Conservation (phyloP, 192 early-diverging fungal genomes). For the Coemansia sp. region DNA sequence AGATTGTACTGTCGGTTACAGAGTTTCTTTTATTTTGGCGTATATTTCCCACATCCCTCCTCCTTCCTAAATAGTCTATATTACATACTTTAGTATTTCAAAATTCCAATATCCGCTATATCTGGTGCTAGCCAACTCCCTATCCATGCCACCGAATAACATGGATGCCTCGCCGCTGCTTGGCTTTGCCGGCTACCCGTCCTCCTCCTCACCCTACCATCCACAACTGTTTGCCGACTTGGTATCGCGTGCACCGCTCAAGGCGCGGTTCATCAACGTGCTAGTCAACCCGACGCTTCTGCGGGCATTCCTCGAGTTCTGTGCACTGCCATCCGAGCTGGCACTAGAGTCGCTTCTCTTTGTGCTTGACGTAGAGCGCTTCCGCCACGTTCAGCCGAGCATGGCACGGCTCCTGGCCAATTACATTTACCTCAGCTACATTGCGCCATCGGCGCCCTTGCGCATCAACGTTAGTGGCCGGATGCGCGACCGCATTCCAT, state of each 20-base stretch:
- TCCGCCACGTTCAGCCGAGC: conserved; percentile 58
- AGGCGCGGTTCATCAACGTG: conserved; percentile 55
- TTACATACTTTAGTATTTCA: not conserved
- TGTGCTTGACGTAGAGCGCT: conserved; percentile 83
- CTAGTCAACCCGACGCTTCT: conserved; percentile 32
- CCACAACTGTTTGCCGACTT: conserved; percentile 11
- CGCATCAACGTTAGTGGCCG: conserved; percentile 73
- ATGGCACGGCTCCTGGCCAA: conserved; percentile 59
- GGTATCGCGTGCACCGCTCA: conserved; percentile 42
- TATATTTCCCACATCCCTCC: not conserved
- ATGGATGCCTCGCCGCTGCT: conserved; percentile 25
- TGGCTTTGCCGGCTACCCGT: conserved; percentile 6
- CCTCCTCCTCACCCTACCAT: not conserved
- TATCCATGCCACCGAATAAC: not conserved
- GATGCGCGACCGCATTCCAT: conserved; percentile 70
- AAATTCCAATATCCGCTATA: not conserved
- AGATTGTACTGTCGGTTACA: no score
- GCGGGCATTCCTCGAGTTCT: conserved; percentile 50
- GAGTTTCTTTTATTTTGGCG: not conserved
- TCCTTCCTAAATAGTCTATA: conserved; percentile 1
- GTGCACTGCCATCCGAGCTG: conserved; percentile 64
- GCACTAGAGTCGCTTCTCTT: conserved; percentile 81
- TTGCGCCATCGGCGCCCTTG: conserved; percentile 67
- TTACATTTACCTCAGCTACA: conserved; percentile 80
- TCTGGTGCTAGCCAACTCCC: not conserved